Evolutionary conservation across 2,329 filamentous ascomycete genomes (phyloP).

Genomic region (Alternaria panax): DNA sequence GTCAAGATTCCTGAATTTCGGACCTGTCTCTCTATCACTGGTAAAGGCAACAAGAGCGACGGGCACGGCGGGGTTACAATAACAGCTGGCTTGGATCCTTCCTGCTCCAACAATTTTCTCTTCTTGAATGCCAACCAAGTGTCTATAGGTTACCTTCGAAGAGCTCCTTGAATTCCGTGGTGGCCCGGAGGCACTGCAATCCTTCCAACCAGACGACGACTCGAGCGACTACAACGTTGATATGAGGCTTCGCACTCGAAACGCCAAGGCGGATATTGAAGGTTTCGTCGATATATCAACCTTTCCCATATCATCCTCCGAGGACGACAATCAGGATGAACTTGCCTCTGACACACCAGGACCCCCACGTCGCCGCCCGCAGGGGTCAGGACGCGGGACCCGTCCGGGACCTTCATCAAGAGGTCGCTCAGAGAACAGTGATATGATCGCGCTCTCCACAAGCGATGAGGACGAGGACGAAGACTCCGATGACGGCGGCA

Average conservation of each 20-base stretch:
- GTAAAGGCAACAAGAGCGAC: conserved; percentile 4
- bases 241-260: conserved; percentile 37
- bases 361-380: conserved; percentile 26
- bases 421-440: conserved; percentile 24
- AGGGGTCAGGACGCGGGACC: conserved; percentile 9
- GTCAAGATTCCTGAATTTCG: no score
- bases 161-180: conserved; percentile 56
- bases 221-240: conserved; percentile 22
- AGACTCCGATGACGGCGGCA: conserved; percentile 20
- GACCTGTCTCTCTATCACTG: background rate
- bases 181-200: conserved; percentile 56
- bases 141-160: conserved; percentile 54
- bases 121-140: conserved; percentile 2
- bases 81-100: background rate
- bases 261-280: conserved; percentile 19
- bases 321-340: conserved; percentile 32
- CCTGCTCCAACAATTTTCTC: background rate
- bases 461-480: conserved; percentile 39
- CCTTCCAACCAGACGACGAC: conserved; percentile 46
- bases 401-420: conserved; percentile 21
- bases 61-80: background rate
- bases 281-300: conserved; percentile 43
- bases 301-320: conserved; percentile 42
- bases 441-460: conserved; percentile 22
- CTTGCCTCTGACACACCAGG: conserved; percentile 14